phyloP scores from a whole-genome alignment of 2,329 filamentous ascomycete genomes.

The Nothophoma quercina region DNA sequence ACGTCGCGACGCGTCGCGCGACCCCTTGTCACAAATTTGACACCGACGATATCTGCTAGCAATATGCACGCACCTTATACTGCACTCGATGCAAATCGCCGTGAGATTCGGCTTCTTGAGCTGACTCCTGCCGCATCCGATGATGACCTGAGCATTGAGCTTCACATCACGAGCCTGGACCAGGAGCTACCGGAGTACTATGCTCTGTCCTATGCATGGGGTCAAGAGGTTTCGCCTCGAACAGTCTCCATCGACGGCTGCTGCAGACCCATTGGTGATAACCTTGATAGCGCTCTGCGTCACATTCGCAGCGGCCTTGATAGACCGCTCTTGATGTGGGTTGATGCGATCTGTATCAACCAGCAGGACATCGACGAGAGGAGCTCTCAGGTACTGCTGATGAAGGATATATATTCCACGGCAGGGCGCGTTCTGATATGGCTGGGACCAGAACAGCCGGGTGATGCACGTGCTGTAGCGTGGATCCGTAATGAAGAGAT shows the following conservation, averaged over 20 bases:
- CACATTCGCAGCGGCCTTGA: background rate
- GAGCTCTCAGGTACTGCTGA: slow-evolving; percentile 16
- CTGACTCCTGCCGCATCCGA: slow-evolving; percentile 3
- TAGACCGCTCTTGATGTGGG: slow-evolving; percentile 4
- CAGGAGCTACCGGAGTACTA: slow-evolving; percentile 2
- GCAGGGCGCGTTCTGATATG: slow-evolving; percentile 11
- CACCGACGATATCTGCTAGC: background rate
- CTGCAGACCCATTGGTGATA: background rate
- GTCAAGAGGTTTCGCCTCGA: background rate
- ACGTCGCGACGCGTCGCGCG: too few species aligned
- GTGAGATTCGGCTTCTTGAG: slow-evolving; percentile 9
- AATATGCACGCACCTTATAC: background rate
- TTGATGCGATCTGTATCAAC: slow-evolving; percentile 17
- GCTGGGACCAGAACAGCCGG: slow-evolving; percentile 4
- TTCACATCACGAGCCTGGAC: background rate
- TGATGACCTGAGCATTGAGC: slow-evolving; percentile 1
- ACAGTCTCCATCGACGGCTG: background rate
- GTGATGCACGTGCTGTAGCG: background rate
- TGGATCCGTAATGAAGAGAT: background rate
- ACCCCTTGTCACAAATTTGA: too few species aligned
- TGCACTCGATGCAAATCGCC: background rate
- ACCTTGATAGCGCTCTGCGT: slow-evolving; percentile 16
- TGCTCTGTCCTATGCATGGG: slow-evolving; percentile 22
- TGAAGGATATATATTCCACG: slow-evolving; percentile 13
- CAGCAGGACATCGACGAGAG: slow-evolving; percentile 15